Percentiles rank a stretch among this genome's conserved stretches.
These are phyloP conservation scores for Plantago ovata DNA, from an alignment of 257 asterid species.

Conservation along the genomic window DNA sequence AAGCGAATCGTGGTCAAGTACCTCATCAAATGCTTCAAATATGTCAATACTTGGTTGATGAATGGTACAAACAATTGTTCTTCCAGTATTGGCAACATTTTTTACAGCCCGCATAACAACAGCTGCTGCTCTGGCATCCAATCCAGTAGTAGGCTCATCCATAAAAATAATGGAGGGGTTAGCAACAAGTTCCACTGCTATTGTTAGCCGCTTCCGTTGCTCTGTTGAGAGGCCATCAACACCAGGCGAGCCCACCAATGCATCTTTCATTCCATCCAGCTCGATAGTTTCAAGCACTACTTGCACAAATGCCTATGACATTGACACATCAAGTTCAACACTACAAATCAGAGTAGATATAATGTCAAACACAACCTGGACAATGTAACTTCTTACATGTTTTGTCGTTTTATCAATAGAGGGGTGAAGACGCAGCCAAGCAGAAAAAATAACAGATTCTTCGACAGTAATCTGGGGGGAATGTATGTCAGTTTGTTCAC, in stretches of 20 bases:
- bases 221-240: slow-evolving; percentile 46
- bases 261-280: slow-evolving; percentile 47
- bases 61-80: slow-evolving; percentile 51
- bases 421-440: slow-evolving; percentile 50
- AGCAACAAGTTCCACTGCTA: slow-evolving; percentile 52
- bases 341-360: background rate
- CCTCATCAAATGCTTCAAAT: slow-evolving; percentile 57
- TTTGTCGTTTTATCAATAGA: slow-evolving; percentile 35
- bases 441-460: slow-evolving; percentile 53
- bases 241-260: slow-evolving; percentile 40
- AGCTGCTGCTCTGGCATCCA: slow-evolving; percentile 52
- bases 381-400: slow-evolving; percentile 26
- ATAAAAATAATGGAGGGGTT: slow-evolving; percentile 48
- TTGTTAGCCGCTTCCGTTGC: slow-evolving; percentile 48
- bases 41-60: slow-evolving; percentile 52
- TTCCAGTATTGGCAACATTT: slow-evolving; percentile 44
- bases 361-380: slow-evolving; percentile 13
- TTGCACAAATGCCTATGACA: slow-evolving; percentile 37
- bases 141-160: slow-evolving; percentile 52
- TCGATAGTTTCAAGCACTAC: slow-evolving; percentile 54
- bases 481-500: slow-evolving; percentile 56
- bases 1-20: slow-evolving; percentile 3
- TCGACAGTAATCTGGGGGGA: slow-evolving; percentile 50
- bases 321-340: slow-evolving; percentile 5
- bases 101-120: slow-evolving; percentile 48